Base-by-base conservation (phyloP, 2,329 filamentous ascomycete genomes). In the Cordyceps javanica region DNA sequence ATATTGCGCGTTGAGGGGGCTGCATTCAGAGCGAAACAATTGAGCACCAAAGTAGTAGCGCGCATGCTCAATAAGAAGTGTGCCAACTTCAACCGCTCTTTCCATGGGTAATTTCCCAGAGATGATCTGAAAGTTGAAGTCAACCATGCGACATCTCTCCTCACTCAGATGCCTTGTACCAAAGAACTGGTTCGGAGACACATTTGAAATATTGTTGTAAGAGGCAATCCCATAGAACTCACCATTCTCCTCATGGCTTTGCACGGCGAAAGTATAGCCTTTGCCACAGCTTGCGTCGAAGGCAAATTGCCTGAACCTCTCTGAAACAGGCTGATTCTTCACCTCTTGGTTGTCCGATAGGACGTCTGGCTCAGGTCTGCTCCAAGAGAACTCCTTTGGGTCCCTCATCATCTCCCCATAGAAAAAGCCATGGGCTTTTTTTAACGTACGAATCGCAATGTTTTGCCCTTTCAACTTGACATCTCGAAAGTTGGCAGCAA, bases 121-220 rank as follows among this genome's bases (percentile, higher is more conserved):
- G 16, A 26, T 9, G 11, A 55, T 21, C 21, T 55, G 41, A 32
- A 55, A 55, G 32, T 19, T 48, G 32, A 55, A 55, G 28, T 55
- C 53, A 19, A 48, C 25, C 53, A 55, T 55, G 42, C 53, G 32
- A 23, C 42, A 23, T 21, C 10, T 6, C 28, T 19, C 21, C 5
- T n/a, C 9, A 10, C 10, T 10, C 5, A 55, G 10, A 11, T 28
- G 21, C 6, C 9, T 5, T 11, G 21, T 38, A 8, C n/a, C 23
- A 23, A 55, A 55, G 19, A 55, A 55, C 3, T 19, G 11, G 23
- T 48, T 46, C 23, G 53, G 41, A 21, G 11, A 8, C 2, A 21
- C 16, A 5, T 30, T 14, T 21, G 21, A 26, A 21, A 55, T 25
- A 16, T 23, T n/a, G 32, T 48, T 55, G 25, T 38, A 48, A 11